Base-by-base conservation (phyloP, 129 eudicot genomes). In the Flaveria trinervia region DNA sequence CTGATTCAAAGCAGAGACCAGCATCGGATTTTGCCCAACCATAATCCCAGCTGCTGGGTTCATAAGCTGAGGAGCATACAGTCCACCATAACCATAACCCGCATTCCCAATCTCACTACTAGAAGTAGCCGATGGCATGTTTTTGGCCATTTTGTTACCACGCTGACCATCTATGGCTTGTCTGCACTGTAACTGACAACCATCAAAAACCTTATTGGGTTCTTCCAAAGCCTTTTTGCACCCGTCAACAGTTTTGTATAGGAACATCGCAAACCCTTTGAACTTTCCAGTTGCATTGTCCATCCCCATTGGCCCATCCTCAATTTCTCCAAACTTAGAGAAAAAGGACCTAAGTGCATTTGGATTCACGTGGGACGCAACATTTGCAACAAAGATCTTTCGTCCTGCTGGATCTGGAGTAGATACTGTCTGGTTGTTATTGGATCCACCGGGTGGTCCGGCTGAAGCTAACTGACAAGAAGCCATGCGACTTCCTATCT, bases 391-490 rank as follows among this genome's bases (percentile, higher is more conserved):
- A 48, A 82, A 92, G 9, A 92, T 81, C 74, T 92, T 92, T 75
- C 92, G 70, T 64, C 77, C 85, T 15, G 26, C 14, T 13, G 75
- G 49, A 11, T 52, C 82, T 10, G 79, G 5, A 30, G 75, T 67
- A 59, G 62, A 62, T 11, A 56, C 44, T 1, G 60, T 59, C 71
- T 76, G 76, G 18, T 71, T 73, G 26, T 62, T 69, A 39, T 64
- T 56, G 70, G 71, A 64, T 48, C 75, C 84, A 54, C 54, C 44
- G 2, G 89, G 88, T n/a, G 89, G 90, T n/a, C 98, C 96, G 1
- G 79, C 74, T 1, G 96, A 85, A 1, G 98, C 96, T 64, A 92
- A 68, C 76, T 92, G 96, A 79, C 98, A 92, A n/a, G 98, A 81
- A 3, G 90, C 83, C 77, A 77, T 78, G 30, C 92, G 82, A 77